phyloP scores from a whole-genome alignment of 2,329 filamentous ascomycete genomes.

The Aspergillus sp. region DNA sequence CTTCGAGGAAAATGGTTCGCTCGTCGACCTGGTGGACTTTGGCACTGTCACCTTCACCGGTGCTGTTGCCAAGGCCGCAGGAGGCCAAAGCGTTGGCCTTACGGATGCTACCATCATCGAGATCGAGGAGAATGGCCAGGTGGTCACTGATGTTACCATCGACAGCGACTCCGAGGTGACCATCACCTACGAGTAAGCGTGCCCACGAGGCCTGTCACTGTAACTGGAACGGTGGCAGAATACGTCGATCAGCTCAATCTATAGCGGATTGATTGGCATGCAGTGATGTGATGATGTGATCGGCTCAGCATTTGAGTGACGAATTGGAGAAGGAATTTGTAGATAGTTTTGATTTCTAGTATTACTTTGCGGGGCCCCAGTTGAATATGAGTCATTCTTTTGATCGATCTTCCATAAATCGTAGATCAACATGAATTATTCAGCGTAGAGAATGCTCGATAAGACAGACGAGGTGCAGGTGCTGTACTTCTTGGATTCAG shows the following conservation, averaged over 20 bases:
- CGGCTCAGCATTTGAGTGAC: background rate
- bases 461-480: too few relatives aligned
- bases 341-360: background rate
- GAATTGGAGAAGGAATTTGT: background rate
- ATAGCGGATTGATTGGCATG: too few relatives aligned
- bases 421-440: too few relatives aligned
- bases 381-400: background rate
- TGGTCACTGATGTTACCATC: constrained; percentile 38
- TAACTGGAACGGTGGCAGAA: too few relatives aligned
- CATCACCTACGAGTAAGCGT: constrained; percentile 26
- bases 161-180: constrained; percentile 23
- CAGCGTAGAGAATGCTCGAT: too few relatives aligned
- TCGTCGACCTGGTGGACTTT: constrained; percentile 52
- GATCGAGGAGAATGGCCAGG: constrained; percentile 43
- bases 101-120: constrained; percentile 47
- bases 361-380: too few relatives aligned
- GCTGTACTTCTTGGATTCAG: too few relatives aligned
- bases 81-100: constrained; percentile 34
- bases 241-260: too few relatives aligned
- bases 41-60: constrained; percentile 52
- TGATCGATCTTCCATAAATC: background rate
- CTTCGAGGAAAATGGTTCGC: constrained; percentile 38
- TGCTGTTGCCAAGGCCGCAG: constrained; percentile 35
- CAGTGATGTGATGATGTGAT: too few relatives aligned
- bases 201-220: background rate